Evolutionary conservation across 2,329 filamentous ascomycete species (phyloP).

Genomic region (Thelonectria olida): DNA sequence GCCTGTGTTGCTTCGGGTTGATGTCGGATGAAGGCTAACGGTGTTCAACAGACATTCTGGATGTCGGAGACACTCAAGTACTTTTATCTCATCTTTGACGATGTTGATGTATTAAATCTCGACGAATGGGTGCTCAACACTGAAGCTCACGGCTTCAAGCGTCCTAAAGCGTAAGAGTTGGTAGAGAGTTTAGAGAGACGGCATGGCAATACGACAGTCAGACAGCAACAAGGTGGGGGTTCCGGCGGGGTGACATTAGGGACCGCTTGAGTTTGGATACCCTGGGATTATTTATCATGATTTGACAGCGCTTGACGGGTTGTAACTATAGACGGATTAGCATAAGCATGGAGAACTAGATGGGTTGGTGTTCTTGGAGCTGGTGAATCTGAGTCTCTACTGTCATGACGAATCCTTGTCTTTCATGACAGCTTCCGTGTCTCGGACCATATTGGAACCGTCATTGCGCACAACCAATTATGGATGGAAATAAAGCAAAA

Average conservation of each 20-base stretch:
- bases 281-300: neutral
- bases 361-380: too few species aligned
- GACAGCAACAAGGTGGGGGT: neutral
- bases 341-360: slow-evolving; percentile 6
- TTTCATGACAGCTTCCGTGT: neutral
- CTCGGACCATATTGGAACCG: neutral
- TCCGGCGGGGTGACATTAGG: too few species aligned
- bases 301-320: neutral
- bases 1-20: neutral
- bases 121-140: slow-evolving; percentile 76
- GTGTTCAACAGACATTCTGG: slow-evolving; percentile 67
- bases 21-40: slow-evolving; percentile 21
- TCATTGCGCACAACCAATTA: neutral
- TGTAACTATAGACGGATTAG: slow-evolving; percentile 9
- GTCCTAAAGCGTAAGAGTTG: slow-evolving; percentile 38
- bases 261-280: slow-evolving; percentile 17
- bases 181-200: slow-evolving; percentile 23
- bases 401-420: neutral
- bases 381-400: neutral
- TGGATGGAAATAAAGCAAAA: neutral
- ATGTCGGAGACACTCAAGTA: slow-evolving; percentile 82
- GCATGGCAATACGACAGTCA: neutral
- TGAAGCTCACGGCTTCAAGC: slow-evolving; percentile 61
- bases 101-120: slow-evolving; percentile 69
- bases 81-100: slow-evolving; percentile 77